Evolutionary conservation across 2,329 filamentous ascomycete species (phyloP).

Genomic region (Karstenula rhodostoma): DNA sequence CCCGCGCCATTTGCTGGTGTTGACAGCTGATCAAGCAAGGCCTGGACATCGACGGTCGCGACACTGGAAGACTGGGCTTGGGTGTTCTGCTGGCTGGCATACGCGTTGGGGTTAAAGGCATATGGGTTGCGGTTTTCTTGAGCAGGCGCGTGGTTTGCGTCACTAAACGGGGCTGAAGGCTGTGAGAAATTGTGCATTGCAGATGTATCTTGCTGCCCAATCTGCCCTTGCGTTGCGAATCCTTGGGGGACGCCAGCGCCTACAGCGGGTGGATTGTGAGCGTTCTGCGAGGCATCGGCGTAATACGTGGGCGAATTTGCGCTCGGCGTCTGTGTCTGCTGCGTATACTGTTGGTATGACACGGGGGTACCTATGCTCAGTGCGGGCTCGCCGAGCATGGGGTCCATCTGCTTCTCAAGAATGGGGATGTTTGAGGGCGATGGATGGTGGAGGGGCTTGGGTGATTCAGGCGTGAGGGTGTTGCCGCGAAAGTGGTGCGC

Average conservation of each 20-base stretch:
- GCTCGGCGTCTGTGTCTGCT: slow-evolving; percentile 44
- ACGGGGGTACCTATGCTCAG: slow-evolving; percentile 59
- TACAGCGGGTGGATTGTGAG: slow-evolving; percentile 31
- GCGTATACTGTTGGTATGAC: slow-evolving; percentile 41
- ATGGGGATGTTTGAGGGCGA: slow-evolving; percentile 75
- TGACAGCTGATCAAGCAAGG: slow-evolving; percentile 55
- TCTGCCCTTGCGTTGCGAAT: slow-evolving; percentile 36
- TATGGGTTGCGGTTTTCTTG: slow-evolving; percentile 41
- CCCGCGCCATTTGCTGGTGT: slow-evolving; percentile 42
- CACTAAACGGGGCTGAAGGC: slow-evolving; percentile 44
- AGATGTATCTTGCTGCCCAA: slow-evolving; percentile 47
- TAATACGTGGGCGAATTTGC: slow-evolving; percentile 40
- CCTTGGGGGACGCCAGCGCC: slow-evolving; percentile 32
- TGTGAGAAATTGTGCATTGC: slow-evolving; percentile 49
- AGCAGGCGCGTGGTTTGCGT: slow-evolving; percentile 40
- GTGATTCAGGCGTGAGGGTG: slow-evolving; percentile 73
- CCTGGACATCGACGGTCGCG: slow-evolving; percentile 55
- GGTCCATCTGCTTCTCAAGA: slow-evolving; percentile 75
- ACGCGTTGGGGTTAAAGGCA: slow-evolving; percentile 45
- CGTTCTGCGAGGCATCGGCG: slow-evolving; percentile 33
- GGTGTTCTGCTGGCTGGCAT: slow-evolving; percentile 37
- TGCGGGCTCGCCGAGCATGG: slow-evolving; percentile 72
- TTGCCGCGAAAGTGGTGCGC: slow-evolving; percentile 69
- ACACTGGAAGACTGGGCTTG: slow-evolving; percentile 41
- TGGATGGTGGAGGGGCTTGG: slow-evolving; percentile 72